Conservation (phyloP, 805 yeast genomes). For the Wickerhamomyces hampshirensis region DNA sequence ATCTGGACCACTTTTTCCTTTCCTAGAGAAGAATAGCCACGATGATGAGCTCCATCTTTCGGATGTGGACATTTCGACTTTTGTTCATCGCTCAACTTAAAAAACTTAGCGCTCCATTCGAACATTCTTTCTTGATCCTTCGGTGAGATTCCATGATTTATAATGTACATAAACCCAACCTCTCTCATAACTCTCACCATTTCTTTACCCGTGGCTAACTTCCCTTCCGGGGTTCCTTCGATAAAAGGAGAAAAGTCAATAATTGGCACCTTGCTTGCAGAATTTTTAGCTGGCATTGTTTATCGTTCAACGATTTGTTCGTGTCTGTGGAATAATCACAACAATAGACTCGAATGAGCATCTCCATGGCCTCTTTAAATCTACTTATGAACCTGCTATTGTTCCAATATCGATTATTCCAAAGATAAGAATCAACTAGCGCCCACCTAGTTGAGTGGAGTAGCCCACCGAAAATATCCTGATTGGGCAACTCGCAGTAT, state of each 20-base stretch:
- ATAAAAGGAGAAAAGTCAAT: slow-evolving; percentile 26
- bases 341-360: no score
- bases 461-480: not conserved
- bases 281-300: not conserved
- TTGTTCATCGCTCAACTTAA: slow-evolving; percentile 7
- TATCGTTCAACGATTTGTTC: not conserved
- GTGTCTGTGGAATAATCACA: not conserved
- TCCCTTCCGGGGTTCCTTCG: slow-evolving; percentile 21
- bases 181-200: slow-evolving; percentile 24
- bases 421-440: not conserved
- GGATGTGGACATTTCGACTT: slow-evolving; percentile 26
- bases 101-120: slow-evolving; percentile 21
- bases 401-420: no score
- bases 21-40: slow-evolving; percentile 25
- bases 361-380: no score
- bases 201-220: slow-evolving; percentile 19
- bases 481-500: not conserved
- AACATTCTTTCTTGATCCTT: slow-evolving; percentile 16
- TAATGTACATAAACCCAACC: slow-evolving; percentile 23
- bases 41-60: slow-evolving; percentile 21
- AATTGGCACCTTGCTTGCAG: slow-evolving; percentile 19
- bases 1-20: slow-evolving; percentile 27
- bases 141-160: slow-evolving; percentile 21
- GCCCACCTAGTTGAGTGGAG: not conserved
- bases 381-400: no score